Conservation (phyloP, 163 green algal genomes). For the Volvox carteri region DNA sequence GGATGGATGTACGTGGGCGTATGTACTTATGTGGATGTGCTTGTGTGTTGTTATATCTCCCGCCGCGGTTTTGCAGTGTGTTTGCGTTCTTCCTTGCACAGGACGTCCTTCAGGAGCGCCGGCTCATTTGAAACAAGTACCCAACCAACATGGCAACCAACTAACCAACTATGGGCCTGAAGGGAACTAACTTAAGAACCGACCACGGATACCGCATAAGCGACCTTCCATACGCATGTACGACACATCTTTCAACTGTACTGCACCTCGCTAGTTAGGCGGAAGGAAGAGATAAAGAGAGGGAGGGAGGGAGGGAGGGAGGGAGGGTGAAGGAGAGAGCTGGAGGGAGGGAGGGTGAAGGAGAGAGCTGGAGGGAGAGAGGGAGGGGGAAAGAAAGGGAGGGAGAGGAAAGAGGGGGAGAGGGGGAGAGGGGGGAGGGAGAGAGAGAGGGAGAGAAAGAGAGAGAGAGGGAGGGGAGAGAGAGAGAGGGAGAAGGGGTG, state of each 20-base stretch:
- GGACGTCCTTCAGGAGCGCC: constrained; percentile 12
- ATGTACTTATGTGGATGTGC: too few species aligned
- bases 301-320: not conserved
- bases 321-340: too few species aligned
- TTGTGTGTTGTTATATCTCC: too few species aligned
- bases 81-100: constrained; percentile 25
- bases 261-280: not conserved
- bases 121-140: constrained; percentile 12
- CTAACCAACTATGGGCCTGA: too few species aligned
- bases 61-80: constrained; percentile 28
- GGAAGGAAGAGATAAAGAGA: not conserved
- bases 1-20: not conserved
- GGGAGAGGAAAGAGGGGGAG: too few species aligned
- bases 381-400: too few species aligned
- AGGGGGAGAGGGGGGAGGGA: too few species aligned
- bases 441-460: too few species aligned
- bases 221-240: not conserved
- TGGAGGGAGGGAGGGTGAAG: too few species aligned
- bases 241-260: not conserved
- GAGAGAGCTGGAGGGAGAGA: too few species aligned
- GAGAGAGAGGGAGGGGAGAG: not conserved
- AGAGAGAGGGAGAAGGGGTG: too few species aligned
- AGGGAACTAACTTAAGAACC: not conserved
- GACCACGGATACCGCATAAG: not conserved
- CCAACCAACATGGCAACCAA: too few species aligned